Conservation (phyloP, 148 eudicot species). For the Nepenthes mirabilis region DNA sequence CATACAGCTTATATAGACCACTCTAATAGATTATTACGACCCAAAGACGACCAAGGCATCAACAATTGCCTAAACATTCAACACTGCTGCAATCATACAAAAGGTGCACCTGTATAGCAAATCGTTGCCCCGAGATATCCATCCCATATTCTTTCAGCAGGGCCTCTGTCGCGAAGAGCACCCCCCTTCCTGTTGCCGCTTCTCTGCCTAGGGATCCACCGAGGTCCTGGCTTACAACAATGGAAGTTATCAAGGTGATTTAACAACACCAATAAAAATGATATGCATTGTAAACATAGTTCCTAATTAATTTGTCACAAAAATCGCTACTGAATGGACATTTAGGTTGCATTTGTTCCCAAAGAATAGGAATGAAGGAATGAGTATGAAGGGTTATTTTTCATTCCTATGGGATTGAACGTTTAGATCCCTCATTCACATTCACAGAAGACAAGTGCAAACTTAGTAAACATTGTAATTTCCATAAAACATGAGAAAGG, state of each 20-base stretch:
- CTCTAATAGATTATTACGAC: neutral
- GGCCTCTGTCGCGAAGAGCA: constrained; percentile 85
- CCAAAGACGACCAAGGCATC: neutral
- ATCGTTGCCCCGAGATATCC: constrained; percentile 81
- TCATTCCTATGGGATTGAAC: too few relatives aligned
- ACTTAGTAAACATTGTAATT: too few relatives aligned
- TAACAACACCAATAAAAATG: too few relatives aligned
- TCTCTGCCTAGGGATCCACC: constrained; percentile 99
- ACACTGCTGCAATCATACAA: neutral
- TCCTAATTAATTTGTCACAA: too few relatives aligned
- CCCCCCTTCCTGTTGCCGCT: constrained; percentile 99
- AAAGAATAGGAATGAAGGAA: too few relatives aligned
- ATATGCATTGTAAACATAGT: too few relatives aligned
- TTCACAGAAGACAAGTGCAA: too few relatives aligned
- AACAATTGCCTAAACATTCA: neutral
- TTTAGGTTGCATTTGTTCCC: too few relatives aligned
- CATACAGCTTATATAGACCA: neutral
- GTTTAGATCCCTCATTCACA: too few relatives aligned
- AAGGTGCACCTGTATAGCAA: constrained; percentile 65
- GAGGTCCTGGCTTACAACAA: constrained; percentile 48
- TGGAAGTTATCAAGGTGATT: neutral
- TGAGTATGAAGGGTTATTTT: too few relatives aligned
- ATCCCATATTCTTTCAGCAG: constrained; percentile 75
- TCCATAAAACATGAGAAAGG: too few relatives aligned
- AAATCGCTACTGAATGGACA: too few relatives aligned